Evolutionary conservation across 1,284 basidiomycete genomes (phyloP), one percentile per base, ranked within the genome.

Genomic region (Bjerkandera adusta): DNA sequence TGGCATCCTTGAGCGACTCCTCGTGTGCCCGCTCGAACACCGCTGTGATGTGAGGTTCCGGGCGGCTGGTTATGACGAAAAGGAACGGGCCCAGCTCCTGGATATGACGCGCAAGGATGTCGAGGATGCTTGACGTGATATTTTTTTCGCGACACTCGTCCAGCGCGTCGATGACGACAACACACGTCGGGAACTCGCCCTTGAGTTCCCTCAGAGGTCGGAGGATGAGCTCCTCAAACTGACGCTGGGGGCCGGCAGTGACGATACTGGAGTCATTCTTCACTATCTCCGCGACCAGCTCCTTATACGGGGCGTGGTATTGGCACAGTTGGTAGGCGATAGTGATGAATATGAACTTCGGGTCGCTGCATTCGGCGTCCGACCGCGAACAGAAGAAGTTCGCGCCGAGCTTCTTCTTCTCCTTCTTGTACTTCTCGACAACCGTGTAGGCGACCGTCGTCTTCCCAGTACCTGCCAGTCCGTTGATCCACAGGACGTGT

Each of bases 341-440:
- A 13, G 63, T 58, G 2, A 61, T 57, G 33, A 65, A 45, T 24
- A 64, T 56, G 25, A 25, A 36, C 24, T 33, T 44, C 15, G 54
- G 39, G 15, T 62, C 49, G 8, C 45, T 33, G 3, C 48, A 41
- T 11, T 44, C 49, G 8, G 27, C 30, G 16, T 51, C 44, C 16
- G 36, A 26, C 22, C 55, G 53, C 15, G 55, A 54, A 48, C 53
- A 60, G 42, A 63, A 64, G 52, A 59, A 63, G 49, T 48, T 58
- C 4, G 57, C 62, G 22, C 54, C 58, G 4, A 61, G 57, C 21
- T 22, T 18, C 12, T 22, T 12, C 18, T 38, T n/a, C n/a, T n/a
- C 20, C 36, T n/a, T 8, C 10, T 20, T 7, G 5, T 24, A 24
- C 36, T 10, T 5, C 10, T 38, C 16, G 6, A 35, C 20, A 16